These are phyloP conservation scores for Populus alba DNA, from an alignment of 345 rosid species.

Conservation along the genomic window DNA sequence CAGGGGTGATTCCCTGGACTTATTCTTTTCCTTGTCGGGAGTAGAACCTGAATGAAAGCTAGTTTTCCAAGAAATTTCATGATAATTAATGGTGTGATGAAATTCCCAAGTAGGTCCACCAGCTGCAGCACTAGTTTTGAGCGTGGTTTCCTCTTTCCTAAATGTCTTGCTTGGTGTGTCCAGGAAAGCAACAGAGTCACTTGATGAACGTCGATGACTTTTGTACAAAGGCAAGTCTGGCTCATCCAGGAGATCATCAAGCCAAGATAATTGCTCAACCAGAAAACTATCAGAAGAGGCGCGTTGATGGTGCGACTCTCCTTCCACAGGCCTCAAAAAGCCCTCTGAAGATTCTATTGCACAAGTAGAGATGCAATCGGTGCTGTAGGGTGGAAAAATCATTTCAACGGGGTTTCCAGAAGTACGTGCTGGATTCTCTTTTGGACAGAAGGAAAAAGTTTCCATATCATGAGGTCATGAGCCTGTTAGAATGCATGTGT, in stretches of 20 bases:
- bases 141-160: background rate
- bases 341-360: background rate
- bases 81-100: background rate
- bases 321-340: conserved; percentile 21
- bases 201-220: conserved; percentile 62
- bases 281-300: conserved; percentile 40
- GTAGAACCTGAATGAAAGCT: background rate
- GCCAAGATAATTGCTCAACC: conserved; percentile 60
- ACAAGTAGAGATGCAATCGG: background rate
- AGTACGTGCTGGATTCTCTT: background rate
- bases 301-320: conserved; percentile 38
- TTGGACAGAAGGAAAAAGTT: background rate
- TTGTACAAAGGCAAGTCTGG: conserved; percentile 40
- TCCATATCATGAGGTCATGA: background rate
- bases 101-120: background rate
- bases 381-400: background rate
- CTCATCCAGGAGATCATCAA: conserved; percentile 59
- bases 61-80: background rate
- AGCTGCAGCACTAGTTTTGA: background rate
- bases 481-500: background rate
- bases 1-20: background rate
- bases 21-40: background rate
- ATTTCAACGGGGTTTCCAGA: background rate
- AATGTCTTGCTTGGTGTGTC: conserved; percentile 13
- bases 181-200: conserved; percentile 53